Base-by-base conservation (phyloP, 805 yeast species). In the Lachancea meyersii region DNA sequence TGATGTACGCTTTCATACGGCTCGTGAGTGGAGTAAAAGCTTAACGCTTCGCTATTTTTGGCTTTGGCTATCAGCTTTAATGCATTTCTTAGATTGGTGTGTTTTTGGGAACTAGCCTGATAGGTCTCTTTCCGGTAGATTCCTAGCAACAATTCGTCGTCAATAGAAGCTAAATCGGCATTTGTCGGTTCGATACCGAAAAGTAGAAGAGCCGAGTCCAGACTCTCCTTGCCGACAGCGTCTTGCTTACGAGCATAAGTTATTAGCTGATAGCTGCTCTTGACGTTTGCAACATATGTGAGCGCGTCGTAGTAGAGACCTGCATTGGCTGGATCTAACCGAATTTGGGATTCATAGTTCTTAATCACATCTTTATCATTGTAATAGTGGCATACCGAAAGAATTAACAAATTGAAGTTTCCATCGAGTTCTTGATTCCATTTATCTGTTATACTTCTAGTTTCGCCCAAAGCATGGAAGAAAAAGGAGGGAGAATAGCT, bases 231-330 rank as follows among this genome's bases (percentile, higher is more conserved):
- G 1, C 85, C 79, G 14, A 76, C 61, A 5, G 70, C 64, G 23
- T 84, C 82, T 32, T 72, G 67, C 2, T 79, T 73, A 24, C 69
- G 60, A 23, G 77, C 64, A 33, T 73, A 73, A 6, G 73, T 63
- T 8, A 76, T 68, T 21, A 81, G 55, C 33, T 67, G 71, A 43
- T 73, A 73, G 1, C 76, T 68, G 6, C 68, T 63, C 43, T 77
- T 69, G 0, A 63, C 50, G n/a, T 72, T 69, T 0, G 82, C 73
- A 30, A 82, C 65, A 31, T 62, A 71, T 5, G 61, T 64, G 26
- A 83, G 57, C 0, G 82, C 74, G 55, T 83, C 88, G 50, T 77
- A 72, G 49, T 80, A 81, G 26, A 65, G 58, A 1, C 83, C 78
- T 1, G 56, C 48, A 36, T 70, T 64, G 0, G 49, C 55, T 0